phyloP scores from a whole-genome alignment of 2,329 filamentous ascomycete genomes.

The Cytospora piceae region DNA sequence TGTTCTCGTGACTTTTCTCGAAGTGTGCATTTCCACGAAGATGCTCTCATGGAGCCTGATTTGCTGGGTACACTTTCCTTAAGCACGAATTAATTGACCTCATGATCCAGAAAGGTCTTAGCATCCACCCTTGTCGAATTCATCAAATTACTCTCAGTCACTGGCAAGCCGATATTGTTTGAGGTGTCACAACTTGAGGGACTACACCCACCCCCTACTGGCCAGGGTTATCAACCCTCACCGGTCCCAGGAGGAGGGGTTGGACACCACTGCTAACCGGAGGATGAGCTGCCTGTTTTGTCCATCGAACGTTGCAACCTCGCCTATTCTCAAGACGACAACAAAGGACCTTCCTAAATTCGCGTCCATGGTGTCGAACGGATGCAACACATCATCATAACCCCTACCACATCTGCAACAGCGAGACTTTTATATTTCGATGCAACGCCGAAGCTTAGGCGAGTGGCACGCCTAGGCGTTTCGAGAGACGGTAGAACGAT shows the following conservation, averaged over 20 bases:
- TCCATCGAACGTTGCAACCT: not conserved
- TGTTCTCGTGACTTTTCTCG: not conserved
- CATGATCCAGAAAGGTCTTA: no score
- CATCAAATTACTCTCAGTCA: no score
- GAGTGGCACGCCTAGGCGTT: conserved; percentile 7
- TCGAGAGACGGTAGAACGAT: conserved; percentile 19
- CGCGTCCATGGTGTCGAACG: not conserved
- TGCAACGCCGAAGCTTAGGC: conserved; percentile 9
- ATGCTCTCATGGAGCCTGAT: not conserved
- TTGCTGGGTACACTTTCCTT: not conserved
- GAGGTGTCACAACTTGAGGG: no score
- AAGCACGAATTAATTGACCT: not conserved
- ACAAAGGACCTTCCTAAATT: not conserved
- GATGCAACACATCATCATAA: conserved; percentile 1
- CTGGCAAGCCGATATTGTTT: no score
- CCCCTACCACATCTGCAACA: conserved; percentile 2
- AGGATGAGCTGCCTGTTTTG: not conserved
- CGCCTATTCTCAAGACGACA: not conserved
- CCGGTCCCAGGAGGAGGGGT: not conserved
- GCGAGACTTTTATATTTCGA: conserved; percentile 6
- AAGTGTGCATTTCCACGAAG: not conserved
- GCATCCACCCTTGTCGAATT: no score
- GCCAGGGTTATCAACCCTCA: not conserved
- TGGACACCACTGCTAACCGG: not conserved
- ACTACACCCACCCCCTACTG: not conserved